Conservation (phyloP, 805 yeast genomes). For the Cyberlindnera maritima region DNA sequence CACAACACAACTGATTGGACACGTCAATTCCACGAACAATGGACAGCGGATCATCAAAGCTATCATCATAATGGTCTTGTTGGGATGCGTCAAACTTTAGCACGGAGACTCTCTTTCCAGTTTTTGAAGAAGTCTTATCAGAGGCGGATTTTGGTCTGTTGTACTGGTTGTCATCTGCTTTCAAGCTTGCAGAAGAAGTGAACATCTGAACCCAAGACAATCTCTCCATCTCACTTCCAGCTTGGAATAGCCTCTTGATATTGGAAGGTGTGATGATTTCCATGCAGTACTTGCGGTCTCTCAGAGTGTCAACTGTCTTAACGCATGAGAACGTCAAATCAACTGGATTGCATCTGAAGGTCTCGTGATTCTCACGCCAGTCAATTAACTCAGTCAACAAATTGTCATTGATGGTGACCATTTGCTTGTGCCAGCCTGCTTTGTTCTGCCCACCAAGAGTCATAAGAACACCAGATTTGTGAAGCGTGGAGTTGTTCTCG, state of each 20-base stretch:
- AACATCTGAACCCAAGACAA: constrained; percentile 66
- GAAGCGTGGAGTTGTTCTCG: background rate
- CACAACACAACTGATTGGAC: constrained; percentile 71
- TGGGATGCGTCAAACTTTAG: background rate
- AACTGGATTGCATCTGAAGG: constrained; percentile 62
- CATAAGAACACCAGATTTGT: constrained; percentile 11
- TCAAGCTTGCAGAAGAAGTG: constrained; percentile 48
- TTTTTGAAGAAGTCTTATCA: background rate
- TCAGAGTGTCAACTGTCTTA: constrained; percentile 36
- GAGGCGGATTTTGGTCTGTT: constrained; percentile 1
- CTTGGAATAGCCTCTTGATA: constrained; percentile 68
- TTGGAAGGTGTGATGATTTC: constrained; percentile 73
- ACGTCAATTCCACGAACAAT: constrained; percentile 36
- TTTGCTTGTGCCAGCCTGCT: constrained; percentile 78
- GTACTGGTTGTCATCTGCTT: constrained; percentile 13
- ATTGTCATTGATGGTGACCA: constrained; percentile 76
- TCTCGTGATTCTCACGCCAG: constrained; percentile 63
- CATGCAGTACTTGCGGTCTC: constrained; percentile 50
- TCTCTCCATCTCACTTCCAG: constrained; percentile 64
- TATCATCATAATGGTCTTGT: background rate
- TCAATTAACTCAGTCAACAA: constrained; percentile 68
- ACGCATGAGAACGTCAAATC: constrained; percentile 67
- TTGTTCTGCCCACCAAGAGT: constrained; percentile 19
- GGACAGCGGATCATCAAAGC: constrained; percentile 9
- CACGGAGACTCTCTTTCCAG: background rate